Base-by-base conservation (phyloP, 2,329 filamentous ascomycete species). In the Rosellinia necatrix region DNA sequence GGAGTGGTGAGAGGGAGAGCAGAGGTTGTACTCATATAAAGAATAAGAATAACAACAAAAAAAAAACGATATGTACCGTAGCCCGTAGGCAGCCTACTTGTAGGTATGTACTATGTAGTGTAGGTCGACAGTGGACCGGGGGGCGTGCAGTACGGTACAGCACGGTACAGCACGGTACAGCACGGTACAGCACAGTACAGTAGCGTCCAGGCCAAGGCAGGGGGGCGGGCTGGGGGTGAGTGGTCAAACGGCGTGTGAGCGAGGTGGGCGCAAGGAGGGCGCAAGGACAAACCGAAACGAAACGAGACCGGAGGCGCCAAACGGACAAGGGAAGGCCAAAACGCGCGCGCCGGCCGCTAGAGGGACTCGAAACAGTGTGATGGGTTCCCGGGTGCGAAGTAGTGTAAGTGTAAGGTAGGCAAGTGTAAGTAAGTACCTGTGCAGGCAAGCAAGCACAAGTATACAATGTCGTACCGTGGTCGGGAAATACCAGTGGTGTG, bases 271-370 rank as follows among this genome's bases (percentile, higher is more conserved):
- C n/a, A n/a, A n/a, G 65, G 62, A 64, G 61, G 64, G 60, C 61
- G 62, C 51, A 53, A 53, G 48, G 55, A 34, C 49, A 56, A 56
- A 49, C 53, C 53, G 52, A 54, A 53, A 55, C 65, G 68, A 69
- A 66, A 55, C 65, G 68, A 69, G 66, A 69, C 64, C 64, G 56
- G 60, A 66, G 64, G 68, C 67, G 68, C 66, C 68, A 70, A 64
- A 67, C 66, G 60, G 24, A 49, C 57, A 53, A 38, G 68, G 64
- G 61, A 65, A 64, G 60, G 40, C 60, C 64, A 64, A 62, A 59
- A 59, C 57, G 57, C 50, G 62, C 64, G 60, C 58, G 59, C 53
- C 52, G 49, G 63, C 64, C 58, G 61, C 46, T 61, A 65, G 66
- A 70, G 66, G 61, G 62, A 49, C 66, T 66, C 63, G 65, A 61